Evolutionary conservation across 164 flowering plant species (phyloP).

Genomic region (Magnolia officinalis): DNA sequence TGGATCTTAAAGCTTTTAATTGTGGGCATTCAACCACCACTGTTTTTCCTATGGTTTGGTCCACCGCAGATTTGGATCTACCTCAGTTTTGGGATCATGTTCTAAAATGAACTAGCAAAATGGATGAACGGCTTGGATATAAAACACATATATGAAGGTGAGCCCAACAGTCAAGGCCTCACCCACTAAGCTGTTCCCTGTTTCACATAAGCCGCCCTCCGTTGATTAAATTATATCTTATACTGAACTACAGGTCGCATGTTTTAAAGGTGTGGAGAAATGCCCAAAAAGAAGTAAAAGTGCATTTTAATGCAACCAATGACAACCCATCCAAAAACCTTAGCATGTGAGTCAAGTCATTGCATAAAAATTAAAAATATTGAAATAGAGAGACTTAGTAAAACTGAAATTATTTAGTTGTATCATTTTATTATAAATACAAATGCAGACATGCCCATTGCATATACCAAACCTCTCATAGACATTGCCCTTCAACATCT

Average conservation of each 20-base stretch:
- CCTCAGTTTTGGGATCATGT: no score
- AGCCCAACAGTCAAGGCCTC: no score
- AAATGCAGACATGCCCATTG: conserved; percentile 1
- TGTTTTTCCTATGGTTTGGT: no score
- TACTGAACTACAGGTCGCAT: not conserved
- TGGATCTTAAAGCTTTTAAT: no score
- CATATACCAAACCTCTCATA: not conserved
- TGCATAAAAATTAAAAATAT: conserved; percentile 28
- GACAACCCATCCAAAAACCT: conserved; percentile 12
- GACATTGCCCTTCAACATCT: conserved; percentile 8
- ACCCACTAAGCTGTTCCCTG: no score
- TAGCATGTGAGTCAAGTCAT: conserved; percentile 10
- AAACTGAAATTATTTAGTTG: not conserved
- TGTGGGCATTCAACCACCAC: no score
- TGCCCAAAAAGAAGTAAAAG: not conserved
- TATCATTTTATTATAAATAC: not conserved
- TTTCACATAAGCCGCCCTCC: no score
- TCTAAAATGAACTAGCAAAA: no score
- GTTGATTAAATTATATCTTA: no score
- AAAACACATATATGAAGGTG: no score
- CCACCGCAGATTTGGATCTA: no score
- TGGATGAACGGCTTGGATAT: no score
- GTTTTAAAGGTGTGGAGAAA: not conserved
- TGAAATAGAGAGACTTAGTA: not conserved
- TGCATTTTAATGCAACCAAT: conserved; percentile 28